Evolutionary conservation across 2,329 filamentous ascomycete species (phyloP).

Genomic region (Leptographium radiaticola): DNA sequence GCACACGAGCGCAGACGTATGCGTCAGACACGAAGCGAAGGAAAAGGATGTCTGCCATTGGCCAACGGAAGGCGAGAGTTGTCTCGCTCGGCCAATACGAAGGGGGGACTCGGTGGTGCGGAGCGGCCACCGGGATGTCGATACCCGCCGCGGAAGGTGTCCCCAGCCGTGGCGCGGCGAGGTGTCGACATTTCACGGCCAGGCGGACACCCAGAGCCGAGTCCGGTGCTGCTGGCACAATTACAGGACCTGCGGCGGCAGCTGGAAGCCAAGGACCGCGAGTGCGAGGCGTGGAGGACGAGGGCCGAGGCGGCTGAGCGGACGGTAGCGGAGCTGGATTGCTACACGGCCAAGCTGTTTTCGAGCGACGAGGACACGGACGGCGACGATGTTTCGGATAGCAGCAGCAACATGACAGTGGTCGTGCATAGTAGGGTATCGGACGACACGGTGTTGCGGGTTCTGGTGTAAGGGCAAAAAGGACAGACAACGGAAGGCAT

Average conservation of each 20-base stretch:
- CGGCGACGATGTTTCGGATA: conserved; percentile 2
- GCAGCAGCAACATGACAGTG: conserved; percentile 5
- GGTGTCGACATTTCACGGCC: background rate
- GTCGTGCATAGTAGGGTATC: conserved; percentile 2
- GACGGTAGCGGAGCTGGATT: conserved; percentile 29
- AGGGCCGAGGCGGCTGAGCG: conserved; percentile 44
- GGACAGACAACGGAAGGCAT: background rate
- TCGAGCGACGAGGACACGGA: conserved; percentile 1
- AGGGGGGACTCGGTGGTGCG: background rate
- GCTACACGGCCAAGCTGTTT: background rate
- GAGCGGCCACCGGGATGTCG: background rate
- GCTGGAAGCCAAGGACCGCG: conserved; percentile 27
- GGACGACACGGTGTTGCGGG: background rate
- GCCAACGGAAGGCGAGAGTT: too few relatives aligned
- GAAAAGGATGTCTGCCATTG: background rate
- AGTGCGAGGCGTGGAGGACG: conserved; percentile 36
- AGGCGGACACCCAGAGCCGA: conserved; percentile 12
- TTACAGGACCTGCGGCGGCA: conserved; percentile 35
- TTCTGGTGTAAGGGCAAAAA: background rate
- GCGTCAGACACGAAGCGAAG: conserved; percentile 6
- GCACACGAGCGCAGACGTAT: conserved; percentile 2
- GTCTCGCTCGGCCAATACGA: background rate
- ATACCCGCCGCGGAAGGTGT: background rate
- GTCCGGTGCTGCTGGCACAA: conserved; percentile 30
- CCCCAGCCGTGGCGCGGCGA: background rate